Evolutionary conservation across 192 early-diverging fungal species (phyloP), one percentile per base, ranked within the genome.

Genomic region (Coemansia sp.): DNA sequence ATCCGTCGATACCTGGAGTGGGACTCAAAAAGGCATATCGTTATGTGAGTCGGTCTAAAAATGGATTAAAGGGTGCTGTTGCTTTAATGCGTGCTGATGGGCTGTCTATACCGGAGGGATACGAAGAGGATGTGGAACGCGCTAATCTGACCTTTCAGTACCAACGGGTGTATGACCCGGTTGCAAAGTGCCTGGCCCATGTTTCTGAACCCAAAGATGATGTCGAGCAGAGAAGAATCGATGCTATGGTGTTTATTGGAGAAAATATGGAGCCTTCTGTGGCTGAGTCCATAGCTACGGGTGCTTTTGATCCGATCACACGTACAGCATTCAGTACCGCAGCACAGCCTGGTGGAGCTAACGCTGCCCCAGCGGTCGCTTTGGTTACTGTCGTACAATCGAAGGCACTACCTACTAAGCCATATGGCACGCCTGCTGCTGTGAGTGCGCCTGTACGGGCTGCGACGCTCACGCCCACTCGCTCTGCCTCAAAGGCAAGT

Each of bases 91-190:
- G 76, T 2, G 61, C 55, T 6, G 77, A 78, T 44, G 78, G 75
- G 28, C 55, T 64, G 13, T 26, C 65, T 23, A 66, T 90, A 0
- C 82, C 82, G 0, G 46, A 74, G 2, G 78, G 80, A n/a, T 99
- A 99, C 49, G 72, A 79, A 25, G 60, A 78, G 3, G 58, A 69
- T 4, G 95, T 92, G 48, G 55, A 61, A 14, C 65, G 81, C 22
- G 95, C 97, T 2, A 87, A 97, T 24, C 64, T 85, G 4, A 93
- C 91, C 0, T 99, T 99, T 71, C 59, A 84, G 29, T 87, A 92
- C 60, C 94, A 97, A 48, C 78, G 87, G 0, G 95, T 99, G 3
- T 99, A 87, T 60, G 87, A 93, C 52, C 86, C 90, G 1, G 34
- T 37, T 1, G 33, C 58, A 1, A 55, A 72, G 9, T 15, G 49